These are phyloP conservation scores for Peniophora sp. DNA, from an alignment of 1,284 basidiomycete genomes.

Conservation along the genomic window DNA sequence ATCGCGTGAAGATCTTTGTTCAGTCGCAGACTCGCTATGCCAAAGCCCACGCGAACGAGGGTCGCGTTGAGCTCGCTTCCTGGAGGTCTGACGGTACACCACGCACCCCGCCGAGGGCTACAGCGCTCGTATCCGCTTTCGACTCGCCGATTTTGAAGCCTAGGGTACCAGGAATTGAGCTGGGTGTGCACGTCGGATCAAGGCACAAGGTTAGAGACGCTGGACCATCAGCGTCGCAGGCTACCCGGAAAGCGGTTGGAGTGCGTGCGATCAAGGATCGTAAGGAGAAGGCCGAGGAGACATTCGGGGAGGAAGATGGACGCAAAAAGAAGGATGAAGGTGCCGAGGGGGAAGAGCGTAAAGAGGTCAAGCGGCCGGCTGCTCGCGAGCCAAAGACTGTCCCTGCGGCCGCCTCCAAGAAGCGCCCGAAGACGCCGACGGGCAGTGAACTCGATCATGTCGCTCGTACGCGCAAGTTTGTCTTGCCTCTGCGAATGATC, in stretches of 20 bases:
- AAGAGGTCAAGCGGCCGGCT: not conserved
- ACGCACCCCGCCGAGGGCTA: slow-evolving; percentile 2
- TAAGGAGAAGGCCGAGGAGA: too few species aligned
- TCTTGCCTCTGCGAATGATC: too few species aligned
- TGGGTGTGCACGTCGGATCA: not conserved
- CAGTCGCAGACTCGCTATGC: slow-evolving; percentile 38
- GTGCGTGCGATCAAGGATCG: too few species aligned
- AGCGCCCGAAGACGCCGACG: slow-evolving; percentile 8
- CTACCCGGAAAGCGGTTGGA: not conserved
- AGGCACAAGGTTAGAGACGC: not conserved
- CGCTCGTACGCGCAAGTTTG: not conserved
- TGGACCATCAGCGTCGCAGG: slow-evolving; percentile 1
- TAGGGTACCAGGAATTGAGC: slow-evolving; percentile 19
- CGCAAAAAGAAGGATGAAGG: not conserved
- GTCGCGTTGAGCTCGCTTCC: slow-evolving; percentile 20
- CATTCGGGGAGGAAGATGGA: too few species aligned
- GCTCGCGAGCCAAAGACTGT: not conserved
- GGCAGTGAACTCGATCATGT: not conserved
- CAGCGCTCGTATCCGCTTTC: slow-evolving; percentile 29
- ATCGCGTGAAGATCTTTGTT: slow-evolving; percentile 26
- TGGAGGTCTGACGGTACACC: slow-evolving; percentile 18
- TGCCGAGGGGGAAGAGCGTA: too few species aligned
- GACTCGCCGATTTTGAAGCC: slow-evolving; percentile 54
- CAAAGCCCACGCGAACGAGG: slow-evolving; percentile 37
- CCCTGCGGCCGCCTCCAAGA: slow-evolving; percentile 2